Evolutionary conservation across 768 basidiomycete species (phyloP).

Genomic region (Mycena galopus): DNA sequence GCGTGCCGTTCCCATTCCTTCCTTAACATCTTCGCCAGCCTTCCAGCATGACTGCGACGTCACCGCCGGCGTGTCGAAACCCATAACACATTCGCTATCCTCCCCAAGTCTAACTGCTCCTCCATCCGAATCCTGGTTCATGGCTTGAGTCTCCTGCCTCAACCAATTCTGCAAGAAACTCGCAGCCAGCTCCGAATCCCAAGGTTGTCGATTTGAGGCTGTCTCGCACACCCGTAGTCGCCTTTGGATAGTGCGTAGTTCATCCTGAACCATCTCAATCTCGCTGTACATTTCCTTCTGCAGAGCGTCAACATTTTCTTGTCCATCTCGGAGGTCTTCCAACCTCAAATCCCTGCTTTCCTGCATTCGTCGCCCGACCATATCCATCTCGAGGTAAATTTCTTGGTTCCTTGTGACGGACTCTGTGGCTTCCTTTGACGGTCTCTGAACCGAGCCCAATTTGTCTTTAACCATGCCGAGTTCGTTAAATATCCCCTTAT

Average conservation of each 20-base stretch:
- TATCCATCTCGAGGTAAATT: background rate
- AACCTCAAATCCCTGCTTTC: background rate
- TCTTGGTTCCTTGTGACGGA: background rate
- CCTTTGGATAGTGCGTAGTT: constrained; percentile 12
- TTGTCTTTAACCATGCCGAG: constrained; percentile 7
- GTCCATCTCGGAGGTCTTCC: background rate
- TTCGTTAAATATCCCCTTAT: background rate
- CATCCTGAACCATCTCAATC: constrained; percentile 2
- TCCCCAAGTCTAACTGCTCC: too few relatives aligned
- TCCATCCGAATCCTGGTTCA: background rate
- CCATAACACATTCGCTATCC: too few relatives aligned
- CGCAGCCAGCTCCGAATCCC: background rate
- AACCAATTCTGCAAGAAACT: constrained; percentile 7
- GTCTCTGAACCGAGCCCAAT: background rate
- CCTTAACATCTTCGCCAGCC: too few relatives aligned
- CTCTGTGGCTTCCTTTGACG: background rate
- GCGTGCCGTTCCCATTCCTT: too few relatives aligned
- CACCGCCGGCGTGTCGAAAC: too few relatives aligned
- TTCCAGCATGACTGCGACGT: too few relatives aligned
- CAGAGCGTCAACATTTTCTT: background rate
- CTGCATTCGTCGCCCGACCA: background rate
- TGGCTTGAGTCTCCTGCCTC: background rate
- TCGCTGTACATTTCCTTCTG: background rate
- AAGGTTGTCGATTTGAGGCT: background rate
- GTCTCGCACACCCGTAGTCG: background rate